Evolutionary conservation across 2,329 filamentous ascomycete species (phyloP), one percentile per base, ranked within the genome.

Genomic region (Exophiala dermatitidis): DNA sequence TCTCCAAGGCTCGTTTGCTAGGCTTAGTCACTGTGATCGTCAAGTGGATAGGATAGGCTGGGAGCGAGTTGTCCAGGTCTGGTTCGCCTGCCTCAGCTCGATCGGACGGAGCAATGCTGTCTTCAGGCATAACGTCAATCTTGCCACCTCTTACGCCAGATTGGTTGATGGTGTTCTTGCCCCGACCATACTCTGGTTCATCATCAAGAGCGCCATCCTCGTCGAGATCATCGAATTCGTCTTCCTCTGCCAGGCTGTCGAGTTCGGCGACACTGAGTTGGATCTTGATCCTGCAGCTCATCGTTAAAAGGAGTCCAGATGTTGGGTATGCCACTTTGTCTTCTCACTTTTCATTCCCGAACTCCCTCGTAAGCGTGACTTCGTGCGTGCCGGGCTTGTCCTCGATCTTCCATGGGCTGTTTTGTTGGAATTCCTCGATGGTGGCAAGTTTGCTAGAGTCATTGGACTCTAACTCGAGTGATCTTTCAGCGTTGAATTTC

Each of bases 21-120:
- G 86, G 78, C 77, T 95, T 94, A 78, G 95, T 89, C 54, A 98
- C 80, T 46, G 90, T 84, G 65, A 98, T 83, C 72, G 86, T 89
- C 59, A 96, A 78, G 62, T 85, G 85, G 64, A 86, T 88, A 52
- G 90, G 89, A 68, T 91, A 89, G 55, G 81, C 78, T 37, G 79
- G 72, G 54, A 79, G 75, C 50, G 72, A 68, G 50, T 72, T 65
- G 8, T 71, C 71, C 10, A 74, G 71, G 10, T 79, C 74, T 34
- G 76, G 78, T 56, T 86, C 84, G 32, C 71, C 71, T 32, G 77
- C 71, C 62, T 80, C 78, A 52, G 78, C 78, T 57, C 77, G 72
- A 64, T 83, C 80, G 49, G 78, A 75, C 29, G 79, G 77, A 6
- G 81, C 73, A 54, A 79, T 63, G 56, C 72, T 69, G 67, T 82